phyloP scores from a whole-genome alignment of 2,329 filamentous ascomycete genomes.

The Chaetomium globosum region DNA sequence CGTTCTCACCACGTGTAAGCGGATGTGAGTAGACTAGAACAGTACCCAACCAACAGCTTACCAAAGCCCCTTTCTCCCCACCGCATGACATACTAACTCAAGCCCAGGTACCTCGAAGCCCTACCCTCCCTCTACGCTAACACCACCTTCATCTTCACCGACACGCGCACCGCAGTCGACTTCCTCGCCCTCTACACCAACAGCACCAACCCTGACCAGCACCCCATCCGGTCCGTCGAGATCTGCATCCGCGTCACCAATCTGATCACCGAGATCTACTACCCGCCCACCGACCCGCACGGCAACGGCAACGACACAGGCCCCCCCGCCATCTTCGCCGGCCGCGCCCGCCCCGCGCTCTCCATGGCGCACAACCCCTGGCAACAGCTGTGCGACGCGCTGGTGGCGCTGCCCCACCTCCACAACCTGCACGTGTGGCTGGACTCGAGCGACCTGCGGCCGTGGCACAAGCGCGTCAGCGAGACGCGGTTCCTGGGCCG shows the following conservation, averaged over 20 bases:
- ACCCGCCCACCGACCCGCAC: conserved; percentile 19
- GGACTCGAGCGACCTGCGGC: conserved; percentile 39
- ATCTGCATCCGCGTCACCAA: conserved; percentile 36
- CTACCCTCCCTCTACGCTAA: conserved; percentile 35
- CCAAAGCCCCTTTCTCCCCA: too few relatives aligned
- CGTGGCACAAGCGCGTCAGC: conserved; percentile 39
- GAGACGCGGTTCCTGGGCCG: conserved; percentile 38
- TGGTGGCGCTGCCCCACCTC: conserved; percentile 32
- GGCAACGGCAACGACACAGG: conserved; percentile 20
- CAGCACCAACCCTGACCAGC: conserved; percentile 6
- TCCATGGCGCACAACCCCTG: conserved; percentile 37
- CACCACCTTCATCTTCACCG: conserved; percentile 41
- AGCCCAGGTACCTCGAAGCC: conserved; percentile 38
- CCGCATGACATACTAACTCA: background rate
- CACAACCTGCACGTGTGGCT: conserved; percentile 38
- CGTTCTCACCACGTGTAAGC: conserved; percentile 37
- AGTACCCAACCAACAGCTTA: conserved; percentile 3
- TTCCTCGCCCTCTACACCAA: conserved; percentile 35
- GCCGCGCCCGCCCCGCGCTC: conserved; percentile 23
- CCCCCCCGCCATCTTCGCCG: conserved; percentile 26
- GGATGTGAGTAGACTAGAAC: conserved; percentile 35
- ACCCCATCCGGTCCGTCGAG: conserved; percentile 37
- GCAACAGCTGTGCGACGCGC: conserved; percentile 36
- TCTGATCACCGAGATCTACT: conserved; percentile 40
- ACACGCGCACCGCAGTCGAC: conserved; percentile 32